Percentiles rank a stretch among this genome's conserved stretches.
phyloP scores from a whole-genome alignment of 192 early-diverging fungal genomes.

The Coemansia sp. region DNA sequence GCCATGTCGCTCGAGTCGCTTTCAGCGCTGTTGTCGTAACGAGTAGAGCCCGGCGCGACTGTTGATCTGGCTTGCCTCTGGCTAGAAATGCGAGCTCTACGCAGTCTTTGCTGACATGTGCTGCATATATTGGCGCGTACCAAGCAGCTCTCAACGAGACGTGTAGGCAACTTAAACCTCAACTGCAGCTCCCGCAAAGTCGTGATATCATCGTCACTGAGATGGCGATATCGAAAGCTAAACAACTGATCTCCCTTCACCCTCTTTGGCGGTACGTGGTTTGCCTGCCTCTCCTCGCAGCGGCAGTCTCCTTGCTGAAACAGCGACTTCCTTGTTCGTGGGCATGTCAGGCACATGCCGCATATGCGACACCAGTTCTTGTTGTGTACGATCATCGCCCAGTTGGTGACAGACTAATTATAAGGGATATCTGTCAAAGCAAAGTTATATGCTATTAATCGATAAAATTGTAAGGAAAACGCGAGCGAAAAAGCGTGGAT shows the following conservation, averaged over 20 bases:
- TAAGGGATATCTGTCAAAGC: not conserved
- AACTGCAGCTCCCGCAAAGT: conserved; percentile 38
- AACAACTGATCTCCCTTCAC: conserved; percentile 48
- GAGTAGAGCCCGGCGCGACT: not conserved
- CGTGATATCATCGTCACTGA: conserved; percentile 51
- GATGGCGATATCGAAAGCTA: conserved; percentile 55
- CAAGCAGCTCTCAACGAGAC: conserved; percentile 38
- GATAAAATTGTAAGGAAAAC: too few species aligned
- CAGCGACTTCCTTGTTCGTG: conserved; percentile 27
- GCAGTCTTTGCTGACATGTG: conserved; percentile 53
- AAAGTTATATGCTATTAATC: too few species aligned
- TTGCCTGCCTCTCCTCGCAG: conserved; percentile 34
- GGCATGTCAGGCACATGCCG: conserved; percentile 47
- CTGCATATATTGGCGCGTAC: conserved; percentile 55
- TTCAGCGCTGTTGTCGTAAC: not conserved
- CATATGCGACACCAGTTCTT: conserved; percentile 57
- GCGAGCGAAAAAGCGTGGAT: too few species aligned
- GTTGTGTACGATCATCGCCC: conserved; percentile 39
- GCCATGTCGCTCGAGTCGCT: not conserved
- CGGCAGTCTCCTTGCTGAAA: conserved; percentile 42
- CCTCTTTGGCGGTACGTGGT: conserved; percentile 39
- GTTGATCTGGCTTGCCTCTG: not conserved
- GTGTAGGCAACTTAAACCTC: conserved; percentile 37
- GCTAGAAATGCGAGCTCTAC: conserved; percentile 33
- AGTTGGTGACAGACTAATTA: not conserved